Conservation (phyloP, 139 green algal species). For the Desmodesmus armatus region DNA sequence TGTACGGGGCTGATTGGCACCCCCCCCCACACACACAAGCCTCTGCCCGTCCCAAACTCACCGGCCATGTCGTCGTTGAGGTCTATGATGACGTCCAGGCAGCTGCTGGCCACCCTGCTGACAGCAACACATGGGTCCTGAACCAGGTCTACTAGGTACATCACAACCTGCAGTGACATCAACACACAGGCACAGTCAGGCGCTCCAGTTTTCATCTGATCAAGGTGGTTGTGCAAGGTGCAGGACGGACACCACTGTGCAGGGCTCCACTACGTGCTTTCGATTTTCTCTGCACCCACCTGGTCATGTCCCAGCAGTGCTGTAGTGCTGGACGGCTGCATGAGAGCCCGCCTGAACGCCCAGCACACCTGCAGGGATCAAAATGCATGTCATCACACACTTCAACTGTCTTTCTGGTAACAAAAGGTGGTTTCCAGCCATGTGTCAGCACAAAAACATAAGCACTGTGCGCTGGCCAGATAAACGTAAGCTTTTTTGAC, state of each 20-base stretch:
- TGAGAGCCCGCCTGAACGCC: constrained; percentile 10
- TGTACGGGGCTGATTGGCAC: too few species aligned
- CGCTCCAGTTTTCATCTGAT: neutral
- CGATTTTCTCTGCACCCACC: neutral
- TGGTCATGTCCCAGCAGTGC: neutral
- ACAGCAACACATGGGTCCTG: constrained; percentile 57
- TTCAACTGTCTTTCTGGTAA: too few species aligned
- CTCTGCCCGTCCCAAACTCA: neutral
- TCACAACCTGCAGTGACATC: constrained; percentile 64
- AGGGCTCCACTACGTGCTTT: neutral
- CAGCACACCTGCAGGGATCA: constrained; percentile 18
- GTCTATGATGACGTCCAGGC: constrained; percentile 80
- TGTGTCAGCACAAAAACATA: too few species aligned
- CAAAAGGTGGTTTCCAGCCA: too few species aligned
- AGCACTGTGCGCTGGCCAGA: too few species aligned
- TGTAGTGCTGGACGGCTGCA: neutral
- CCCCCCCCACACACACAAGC: constrained; percentile 20
- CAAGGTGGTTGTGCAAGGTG: neutral
- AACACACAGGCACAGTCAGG: neutral
- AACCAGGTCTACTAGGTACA: constrained; percentile 85
- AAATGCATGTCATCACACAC: too few species aligned
- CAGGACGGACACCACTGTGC: too few species aligned
- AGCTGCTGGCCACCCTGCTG: constrained; percentile 62
- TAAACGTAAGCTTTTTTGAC: too few species aligned
- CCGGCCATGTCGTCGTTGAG: constrained; percentile 23